phyloP scores from a whole-genome alignment of 345 rosid species.

The Rhizophora apiculata region DNA sequence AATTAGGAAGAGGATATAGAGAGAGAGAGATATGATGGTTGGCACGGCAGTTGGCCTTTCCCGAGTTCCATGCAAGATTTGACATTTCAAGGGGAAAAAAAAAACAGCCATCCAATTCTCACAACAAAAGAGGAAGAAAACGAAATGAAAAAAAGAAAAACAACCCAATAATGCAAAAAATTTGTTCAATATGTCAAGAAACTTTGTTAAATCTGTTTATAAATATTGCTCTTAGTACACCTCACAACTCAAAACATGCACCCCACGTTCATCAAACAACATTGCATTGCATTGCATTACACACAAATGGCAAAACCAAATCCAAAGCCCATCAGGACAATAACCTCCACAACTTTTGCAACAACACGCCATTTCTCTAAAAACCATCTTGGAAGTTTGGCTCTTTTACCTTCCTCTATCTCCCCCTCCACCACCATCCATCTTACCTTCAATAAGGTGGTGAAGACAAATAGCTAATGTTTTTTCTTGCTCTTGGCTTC shows the following conservation, averaged over 20 bases:
- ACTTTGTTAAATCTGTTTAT: not conserved
- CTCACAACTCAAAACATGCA: slow-evolving; percentile 36
- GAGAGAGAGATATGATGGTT: not conserved
- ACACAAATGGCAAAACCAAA: slow-evolving; percentile 1
- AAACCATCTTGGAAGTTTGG: slow-evolving; percentile 16
- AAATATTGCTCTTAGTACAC: too few relatives aligned
- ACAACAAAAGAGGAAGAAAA: not conserved
- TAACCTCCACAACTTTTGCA: slow-evolving; percentile 9
- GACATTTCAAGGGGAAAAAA: slow-evolving; percentile 20
- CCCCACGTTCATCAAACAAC: slow-evolving; percentile 44
- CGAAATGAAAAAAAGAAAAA: not conserved
- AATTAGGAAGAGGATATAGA: not conserved
- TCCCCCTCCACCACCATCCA: not conserved
- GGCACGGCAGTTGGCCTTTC: slow-evolving; percentile 10
- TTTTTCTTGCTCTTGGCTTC: not conserved
- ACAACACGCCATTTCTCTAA: slow-evolving; percentile 1
- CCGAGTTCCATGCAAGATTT: slow-evolving; percentile 29
- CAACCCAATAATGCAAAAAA: not conserved
- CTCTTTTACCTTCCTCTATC: not conserved
- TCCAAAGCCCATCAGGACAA: slow-evolving; percentile 3
- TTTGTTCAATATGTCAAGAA: not conserved
- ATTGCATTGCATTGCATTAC: not conserved
- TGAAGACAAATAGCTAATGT: not conserved
- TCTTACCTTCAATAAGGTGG: not conserved
- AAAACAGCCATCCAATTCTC: slow-evolving; percentile 22